Conservation (phyloP, 495 filamentous ascomycete species). For the Lasiosphaeria hispida region DNA sequence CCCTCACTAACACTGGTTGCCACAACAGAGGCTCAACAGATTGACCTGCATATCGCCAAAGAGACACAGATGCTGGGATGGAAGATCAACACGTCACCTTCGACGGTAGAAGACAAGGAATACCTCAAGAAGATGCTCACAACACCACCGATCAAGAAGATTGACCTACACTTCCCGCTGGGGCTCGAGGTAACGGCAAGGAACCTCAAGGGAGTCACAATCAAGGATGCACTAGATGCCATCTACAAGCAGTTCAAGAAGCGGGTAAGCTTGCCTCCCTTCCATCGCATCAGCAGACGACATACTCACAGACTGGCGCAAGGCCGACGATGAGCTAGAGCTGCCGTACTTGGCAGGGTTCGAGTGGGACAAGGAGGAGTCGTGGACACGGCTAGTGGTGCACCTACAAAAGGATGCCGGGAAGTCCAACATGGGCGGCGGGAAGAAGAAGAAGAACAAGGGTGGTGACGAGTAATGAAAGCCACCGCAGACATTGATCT, state of each 20-base stretch:
- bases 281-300: not conserved
- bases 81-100: conserved; percentile 86
- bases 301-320: not conserved
- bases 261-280: conserved; percentile 59
- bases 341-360: conserved; percentile 83
- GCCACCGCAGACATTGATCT: conserved; percentile 1
- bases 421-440: conserved; percentile 47
- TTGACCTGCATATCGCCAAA: conserved; percentile 72
- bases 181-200: conserved; percentile 85
- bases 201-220: conserved; percentile 88
- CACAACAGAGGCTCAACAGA: conserved; percentile 65
- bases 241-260: conserved; percentile 95
- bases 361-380: conserved; percentile 92
- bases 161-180: conserved; percentile 84
- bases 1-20: not conserved
- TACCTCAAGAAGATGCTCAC: conserved; percentile 76
- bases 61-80: conserved; percentile 90
- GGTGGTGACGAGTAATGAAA: conserved; percentile 51
- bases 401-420: conserved; percentile 73
- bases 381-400: conserved; percentile 67
- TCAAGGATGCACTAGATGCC: conserved; percentile 90
- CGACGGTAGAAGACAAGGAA: conserved; percentile 72
- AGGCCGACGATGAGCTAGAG: conserved; percentile 88
- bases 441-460: conserved; percentile 76
- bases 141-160: conserved; percentile 82